Evolutionary conservation across 2,329 filamentous ascomycete species (phyloP).

Genomic region (Fusarium napiforme): DNA sequence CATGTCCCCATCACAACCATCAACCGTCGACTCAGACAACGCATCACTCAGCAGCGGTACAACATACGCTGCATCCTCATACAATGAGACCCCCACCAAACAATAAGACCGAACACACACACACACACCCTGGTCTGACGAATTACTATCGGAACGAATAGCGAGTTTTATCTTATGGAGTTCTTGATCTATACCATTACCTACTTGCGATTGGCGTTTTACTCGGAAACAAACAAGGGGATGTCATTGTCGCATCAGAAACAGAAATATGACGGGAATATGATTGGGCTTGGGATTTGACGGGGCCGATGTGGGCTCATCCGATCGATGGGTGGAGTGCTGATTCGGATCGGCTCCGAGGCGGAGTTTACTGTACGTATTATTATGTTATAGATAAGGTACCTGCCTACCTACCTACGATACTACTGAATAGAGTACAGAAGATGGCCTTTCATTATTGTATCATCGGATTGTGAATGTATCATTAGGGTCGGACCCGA

Average conservation of each 20-base stretch:
- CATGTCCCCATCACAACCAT: constrained; percentile 6
- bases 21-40: constrained; percentile 34
- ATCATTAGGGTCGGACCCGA: not conserved
- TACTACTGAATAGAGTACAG: not conserved
- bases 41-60: constrained; percentile 40
- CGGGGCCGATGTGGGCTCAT: constrained; percentile 25
- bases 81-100: constrained; percentile 37
- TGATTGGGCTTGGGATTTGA: not conserved
- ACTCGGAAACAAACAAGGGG: constrained; percentile 23
- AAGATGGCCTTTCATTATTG: not conserved
- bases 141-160: constrained; percentile 19
- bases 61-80: constrained; percentile 36
- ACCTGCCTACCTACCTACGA: not conserved
- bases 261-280: not conserved
- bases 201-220: constrained; percentile 35
- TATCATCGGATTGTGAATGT: not conserved
- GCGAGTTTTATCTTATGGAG: constrained; percentile 4
- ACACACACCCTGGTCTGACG: not conserved
- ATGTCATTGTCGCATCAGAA: not conserved
- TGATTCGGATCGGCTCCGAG: constrained; percentile 29
- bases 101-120: constrained; percentile 18
- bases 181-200: constrained; percentile 34
- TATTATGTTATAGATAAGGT: not conserved
- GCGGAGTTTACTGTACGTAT: constrained; percentile 5
- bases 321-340: constrained; percentile 2